phyloP scores from a whole-genome alignment of 176 grass and related monocot genomes.

The Pontederia crassipes region DNA sequence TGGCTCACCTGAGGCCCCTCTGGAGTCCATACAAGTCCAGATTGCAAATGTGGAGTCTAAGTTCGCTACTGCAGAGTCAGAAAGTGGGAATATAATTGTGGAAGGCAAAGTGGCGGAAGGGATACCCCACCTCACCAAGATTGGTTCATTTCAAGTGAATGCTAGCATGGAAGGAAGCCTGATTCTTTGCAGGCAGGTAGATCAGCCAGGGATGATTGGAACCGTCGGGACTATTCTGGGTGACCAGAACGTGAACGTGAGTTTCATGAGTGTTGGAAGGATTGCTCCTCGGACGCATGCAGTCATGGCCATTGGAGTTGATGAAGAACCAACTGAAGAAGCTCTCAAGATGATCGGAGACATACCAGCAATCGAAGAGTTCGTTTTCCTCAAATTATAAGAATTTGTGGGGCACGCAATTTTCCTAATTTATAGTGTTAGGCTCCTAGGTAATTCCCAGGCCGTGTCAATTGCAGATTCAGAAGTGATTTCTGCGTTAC shows the following conservation, averaged over 20 bases:
- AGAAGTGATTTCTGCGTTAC: too few relatives aligned
- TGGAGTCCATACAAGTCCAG: conserved; percentile 64
- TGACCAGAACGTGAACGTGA: conserved; percentile 65
- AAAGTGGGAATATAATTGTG: conserved; percentile 52
- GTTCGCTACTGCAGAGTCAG: conserved; percentile 58
- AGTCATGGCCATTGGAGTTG: conserved; percentile 75
- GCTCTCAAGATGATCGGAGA: conserved; percentile 65
- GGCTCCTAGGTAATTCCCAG: too few relatives aligned
- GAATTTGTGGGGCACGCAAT: too few relatives aligned
- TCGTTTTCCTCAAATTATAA: conserved; percentile 81
- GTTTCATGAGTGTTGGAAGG: conserved; percentile 87
- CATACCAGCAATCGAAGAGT: conserved; percentile 49
- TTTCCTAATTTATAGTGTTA: too few relatives aligned
- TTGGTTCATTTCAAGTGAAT: conserved; percentile 57
- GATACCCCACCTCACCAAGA: conserved; percentile 46
- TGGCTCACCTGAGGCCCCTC: conserved; percentile 43
- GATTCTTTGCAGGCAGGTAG: conserved; percentile 65
- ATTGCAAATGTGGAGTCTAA: conserved; percentile 74
- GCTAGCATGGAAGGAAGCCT: conserved; percentile 79
- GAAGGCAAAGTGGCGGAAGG: conserved; percentile 69
- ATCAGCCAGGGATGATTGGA: conserved; percentile 79
- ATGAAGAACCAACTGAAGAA: conserved; percentile 64
- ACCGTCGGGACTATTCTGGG: conserved; percentile 56
- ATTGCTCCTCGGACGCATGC: conserved; percentile 63
- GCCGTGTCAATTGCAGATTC: too few relatives aligned